Percentiles rank a stretch among this genome's conserved stretches.
phyloP scores from a whole-genome alignment of 768 basidiomycete genomes.

The Psilocybe subaeruginosa region DNA sequence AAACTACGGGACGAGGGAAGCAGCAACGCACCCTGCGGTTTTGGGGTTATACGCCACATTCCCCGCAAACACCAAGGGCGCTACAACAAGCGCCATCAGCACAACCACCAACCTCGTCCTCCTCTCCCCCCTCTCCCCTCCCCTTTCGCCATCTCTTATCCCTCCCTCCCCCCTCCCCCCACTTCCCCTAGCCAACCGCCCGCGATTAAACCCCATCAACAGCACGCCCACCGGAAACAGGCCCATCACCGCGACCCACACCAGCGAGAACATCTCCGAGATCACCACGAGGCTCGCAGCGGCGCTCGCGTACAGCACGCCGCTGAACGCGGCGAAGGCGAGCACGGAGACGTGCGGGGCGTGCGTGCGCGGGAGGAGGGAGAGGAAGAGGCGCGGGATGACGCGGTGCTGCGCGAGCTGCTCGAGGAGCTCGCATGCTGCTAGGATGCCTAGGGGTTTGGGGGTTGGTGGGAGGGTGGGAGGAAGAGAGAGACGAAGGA shows the following conservation, averaged over 20 bases:
- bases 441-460: conserved; percentile 43
- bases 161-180: background rate
- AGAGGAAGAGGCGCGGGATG: conserved; percentile 55
- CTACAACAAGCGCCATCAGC: conserved; percentile 43
- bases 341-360: conserved; percentile 56
- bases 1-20: background rate
- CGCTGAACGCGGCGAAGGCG: conserved; percentile 51
- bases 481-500: no score
- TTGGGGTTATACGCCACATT: conserved; percentile 61
- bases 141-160: no score
- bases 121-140: conserved; percentile 26
- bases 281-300: conserved; percentile 54
- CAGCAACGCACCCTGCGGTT: conserved; percentile 50
- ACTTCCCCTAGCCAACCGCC: conserved; percentile 45
- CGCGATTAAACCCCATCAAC: conserved; percentile 66
- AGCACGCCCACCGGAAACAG: conserved; percentile 65
- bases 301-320: conserved; percentile 59
- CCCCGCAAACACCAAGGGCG: conserved; percentile 51
- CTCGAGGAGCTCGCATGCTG: conserved; percentile 60
- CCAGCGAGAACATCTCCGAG: conserved; percentile 72
- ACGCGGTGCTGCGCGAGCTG: conserved; percentile 63
- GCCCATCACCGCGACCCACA: conserved; percentile 67
- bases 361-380: conserved; percentile 48
- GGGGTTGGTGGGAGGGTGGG: no score
- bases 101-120: conserved; percentile 44